These are phyloP conservation scores for Epichloe sp. DNA, from an alignment of 2,329 filamentous ascomycete species.

Conservation along the genomic window DNA sequence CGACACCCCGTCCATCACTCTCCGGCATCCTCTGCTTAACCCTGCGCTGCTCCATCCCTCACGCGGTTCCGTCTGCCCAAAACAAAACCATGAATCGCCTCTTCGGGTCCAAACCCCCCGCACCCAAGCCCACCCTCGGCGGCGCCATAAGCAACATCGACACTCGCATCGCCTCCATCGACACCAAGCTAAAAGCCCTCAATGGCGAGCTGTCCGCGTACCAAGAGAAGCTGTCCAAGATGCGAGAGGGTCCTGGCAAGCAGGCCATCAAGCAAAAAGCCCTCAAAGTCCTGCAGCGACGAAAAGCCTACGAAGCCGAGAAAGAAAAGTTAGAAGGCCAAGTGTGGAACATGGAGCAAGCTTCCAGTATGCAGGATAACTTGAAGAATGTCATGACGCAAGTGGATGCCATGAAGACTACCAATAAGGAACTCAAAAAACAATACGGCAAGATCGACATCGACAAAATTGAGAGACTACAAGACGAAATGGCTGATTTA, in stretches of 20 bases:
- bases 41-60: neutral
- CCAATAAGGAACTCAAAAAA: slow-evolving; percentile 80
- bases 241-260: slow-evolving; percentile 94
- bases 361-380: slow-evolving; percentile 96
- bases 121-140: slow-evolving; percentile 79
- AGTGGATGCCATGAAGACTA: slow-evolving; percentile 93
- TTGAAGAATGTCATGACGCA: slow-evolving; percentile 98
- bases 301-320: slow-evolving; percentile 88
- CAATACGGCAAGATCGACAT: slow-evolving; percentile 97
- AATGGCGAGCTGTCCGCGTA: slow-evolving; percentile 84
- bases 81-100: slow-evolving; percentile 71
- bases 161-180: slow-evolving; percentile 69
- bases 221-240: slow-evolving; percentile 74
- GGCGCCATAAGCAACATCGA: slow-evolving; percentile 78
- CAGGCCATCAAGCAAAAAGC: slow-evolving; percentile 87
- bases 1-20: neutral
- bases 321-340: slow-evolving; percentile 89
- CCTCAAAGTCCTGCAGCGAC: slow-evolving; percentile 82
- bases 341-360: slow-evolving; percentile 99
- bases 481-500: slow-evolving; percentile 98
- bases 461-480: slow-evolving; percentile 92
- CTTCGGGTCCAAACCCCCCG: slow-evolving; percentile 79
- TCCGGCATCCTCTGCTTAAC: neutral
- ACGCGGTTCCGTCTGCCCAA: neutral
- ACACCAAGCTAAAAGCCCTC: slow-evolving; percentile 86